Percentiles rank a stretch among this genome's conserved stretches.
Evolutionary conservation across 2,329 filamentous ascomycete genomes (phyloP).

Genomic region (Botrytis paeoniae): DNA sequence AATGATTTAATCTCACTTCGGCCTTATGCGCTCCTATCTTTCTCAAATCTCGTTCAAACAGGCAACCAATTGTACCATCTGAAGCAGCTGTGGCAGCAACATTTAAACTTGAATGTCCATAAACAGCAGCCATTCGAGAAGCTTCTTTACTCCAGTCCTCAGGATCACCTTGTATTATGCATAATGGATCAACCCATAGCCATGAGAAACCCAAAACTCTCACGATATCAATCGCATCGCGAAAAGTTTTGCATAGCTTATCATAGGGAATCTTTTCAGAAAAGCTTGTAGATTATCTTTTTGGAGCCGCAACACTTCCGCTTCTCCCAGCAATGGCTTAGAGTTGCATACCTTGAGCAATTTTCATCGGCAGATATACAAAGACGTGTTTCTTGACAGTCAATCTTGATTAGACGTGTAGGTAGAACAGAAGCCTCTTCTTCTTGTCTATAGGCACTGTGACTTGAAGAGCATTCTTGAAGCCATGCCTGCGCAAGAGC

Average conservation of each 20-base stretch:
- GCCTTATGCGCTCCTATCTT: fast-evolving
- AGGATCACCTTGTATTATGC: not conserved
- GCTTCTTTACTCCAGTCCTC: not conserved
- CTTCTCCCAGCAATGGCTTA: not conserved
- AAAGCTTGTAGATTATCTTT: not conserved
- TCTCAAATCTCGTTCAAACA: not conserved
- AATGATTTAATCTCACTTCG: too few species aligned
- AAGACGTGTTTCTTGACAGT: not conserved
- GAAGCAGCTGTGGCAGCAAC: not conserved
- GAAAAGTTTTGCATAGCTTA: not conserved
- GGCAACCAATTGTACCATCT: not conserved
- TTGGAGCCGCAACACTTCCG: not conserved
- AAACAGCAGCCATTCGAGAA: not conserved
- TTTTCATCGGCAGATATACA: not conserved
- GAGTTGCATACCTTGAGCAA: not conserved
- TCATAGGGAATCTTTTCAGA: not conserved
- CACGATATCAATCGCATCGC: not conserved
- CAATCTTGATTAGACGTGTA: not conserved
- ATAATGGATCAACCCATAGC: not conserved
- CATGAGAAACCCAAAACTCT: not conserved
- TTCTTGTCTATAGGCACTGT: not conserved
- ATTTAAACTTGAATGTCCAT: not conserved
- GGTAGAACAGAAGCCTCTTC: not conserved
- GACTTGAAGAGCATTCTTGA: not conserved
- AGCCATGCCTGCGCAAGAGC: not conserved